phyloP scores from a whole-genome alignment of 257 asterid species.

The Phtheirospermum japonicum region DNA sequence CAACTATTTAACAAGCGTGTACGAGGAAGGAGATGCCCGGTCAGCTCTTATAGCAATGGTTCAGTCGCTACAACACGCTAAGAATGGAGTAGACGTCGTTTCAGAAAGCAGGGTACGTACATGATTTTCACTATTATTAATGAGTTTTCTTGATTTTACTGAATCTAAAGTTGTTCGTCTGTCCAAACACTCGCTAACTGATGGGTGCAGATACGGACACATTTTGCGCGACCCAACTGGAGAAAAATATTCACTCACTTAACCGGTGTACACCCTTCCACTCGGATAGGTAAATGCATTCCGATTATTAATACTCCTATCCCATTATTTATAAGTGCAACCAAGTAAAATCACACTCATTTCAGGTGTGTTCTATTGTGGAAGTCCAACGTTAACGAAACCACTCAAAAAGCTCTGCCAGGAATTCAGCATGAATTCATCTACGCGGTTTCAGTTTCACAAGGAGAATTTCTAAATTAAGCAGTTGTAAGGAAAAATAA shows the following conservation, averaged over 20 bases:
- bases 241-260: conserved; percentile 63
- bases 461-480: conserved; percentile 75
- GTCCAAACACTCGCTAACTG: background rate
- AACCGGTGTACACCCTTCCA: conserved; percentile 52
- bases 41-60: conserved; percentile 93
- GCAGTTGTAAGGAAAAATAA: background rate
- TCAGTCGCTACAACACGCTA: conserved; percentile 91
- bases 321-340: background rate
- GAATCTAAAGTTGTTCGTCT: background rate
- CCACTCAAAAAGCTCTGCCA: conserved; percentile 61
- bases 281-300: conserved; percentile 57
- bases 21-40: conserved; percentile 96
- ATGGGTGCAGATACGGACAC: conserved; percentile 79
- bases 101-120: conserved; percentile 68
- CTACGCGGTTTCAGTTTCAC: conserved; percentile 81
- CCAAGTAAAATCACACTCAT: background rate
- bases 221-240: conserved; percentile 97
- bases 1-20: conserved; percentile 82
- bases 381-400: conserved; percentile 60
- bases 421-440: conserved; percentile 61
- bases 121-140: background rate
- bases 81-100: conserved; percentile 83
- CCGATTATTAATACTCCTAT: background rate
- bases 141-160: background rate
- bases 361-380: conserved; percentile 92